A percentile compares a stretch with the other conserved stretches of the same genome.
phyloP scores from a whole-genome alignment of 352 stramenopile genomes.

The Pythium vanterpoolii region DNA sequence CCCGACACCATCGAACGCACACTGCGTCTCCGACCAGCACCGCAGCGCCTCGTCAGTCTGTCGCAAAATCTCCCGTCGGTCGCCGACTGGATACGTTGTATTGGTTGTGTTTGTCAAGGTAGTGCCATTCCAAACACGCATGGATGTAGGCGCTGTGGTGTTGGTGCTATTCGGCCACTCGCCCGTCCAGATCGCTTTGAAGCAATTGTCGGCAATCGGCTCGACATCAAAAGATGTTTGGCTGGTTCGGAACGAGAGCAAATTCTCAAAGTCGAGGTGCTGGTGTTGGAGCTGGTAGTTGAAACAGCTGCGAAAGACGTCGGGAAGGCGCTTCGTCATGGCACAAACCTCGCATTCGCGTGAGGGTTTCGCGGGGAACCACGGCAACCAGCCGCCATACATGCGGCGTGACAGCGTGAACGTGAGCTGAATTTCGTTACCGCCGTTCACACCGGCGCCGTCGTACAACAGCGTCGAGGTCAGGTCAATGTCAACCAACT shows the following conservation, averaged over 20 bases:
- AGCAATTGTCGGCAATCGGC: constrained; percentile 1
- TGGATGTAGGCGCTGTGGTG: not conserved
- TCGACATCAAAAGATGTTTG: not conserved
- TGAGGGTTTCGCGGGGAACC: constrained; percentile 25
- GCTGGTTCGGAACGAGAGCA: constrained; percentile 16
- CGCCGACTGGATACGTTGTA: not conserved
- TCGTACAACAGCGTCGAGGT: constrained; percentile 29
- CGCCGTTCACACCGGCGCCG: constrained; percentile 12
- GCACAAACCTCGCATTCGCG: constrained; percentile 23
- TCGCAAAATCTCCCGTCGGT: not conserved
- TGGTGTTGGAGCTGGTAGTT: not conserved
- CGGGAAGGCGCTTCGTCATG: constrained; percentile 15
- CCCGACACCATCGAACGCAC: constrained; percentile 20
- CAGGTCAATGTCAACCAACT: constrained; percentile 39
- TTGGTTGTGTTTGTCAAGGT: not conserved
- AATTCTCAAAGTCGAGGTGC: constrained; percentile 13
- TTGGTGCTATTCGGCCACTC: constrained; percentile 10
- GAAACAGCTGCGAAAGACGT: constrained; percentile 27
- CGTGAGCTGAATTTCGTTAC: constrained; percentile 24
- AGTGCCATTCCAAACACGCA: not conserved
- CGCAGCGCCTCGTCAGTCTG: constrained; percentile 7
- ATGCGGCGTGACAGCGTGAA: constrained; percentile 27
- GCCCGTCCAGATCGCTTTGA: not conserved
- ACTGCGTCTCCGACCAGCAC: constrained; percentile 18
- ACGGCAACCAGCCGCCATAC: constrained; percentile 33